Evolutionary conservation across 2,329 filamentous ascomycete species (phyloP).

Genomic region (Malbranchea zuffiana): DNA sequence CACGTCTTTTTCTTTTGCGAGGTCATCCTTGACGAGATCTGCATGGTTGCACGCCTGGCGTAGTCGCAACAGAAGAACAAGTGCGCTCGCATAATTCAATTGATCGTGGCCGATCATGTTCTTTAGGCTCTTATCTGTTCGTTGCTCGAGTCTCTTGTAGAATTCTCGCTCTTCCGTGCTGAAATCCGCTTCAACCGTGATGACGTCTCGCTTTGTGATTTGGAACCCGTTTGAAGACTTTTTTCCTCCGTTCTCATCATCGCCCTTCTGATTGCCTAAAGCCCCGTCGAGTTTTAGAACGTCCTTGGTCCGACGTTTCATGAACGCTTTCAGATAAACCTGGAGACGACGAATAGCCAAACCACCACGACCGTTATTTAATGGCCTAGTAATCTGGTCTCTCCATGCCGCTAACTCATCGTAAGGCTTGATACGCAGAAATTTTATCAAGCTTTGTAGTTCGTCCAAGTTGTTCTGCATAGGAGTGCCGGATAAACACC

Average conservation of each 20-base stretch:
- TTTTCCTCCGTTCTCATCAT: constrained; percentile 41
- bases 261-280: constrained; percentile 57
- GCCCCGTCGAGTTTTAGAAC: constrained; percentile 84
- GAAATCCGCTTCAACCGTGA: constrained; percentile 68
- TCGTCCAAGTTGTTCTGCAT: constrained; percentile 99
- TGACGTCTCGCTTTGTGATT: constrained; percentile 81
- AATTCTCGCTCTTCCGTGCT: constrained; percentile 71
- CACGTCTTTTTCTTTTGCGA: constrained; percentile 80
- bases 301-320: constrained; percentile 97
- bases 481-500: constrained; percentile 92
- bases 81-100: constrained; percentile 83
- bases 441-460: constrained; percentile 83
- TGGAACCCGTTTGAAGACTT: constrained; percentile 60
- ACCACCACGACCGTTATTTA: constrained; percentile 82
- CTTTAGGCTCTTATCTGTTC: constrained; percentile 77
- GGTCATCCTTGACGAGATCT: constrained; percentile 70
- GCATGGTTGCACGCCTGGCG: constrained; percentile 94
- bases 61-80: constrained; percentile 81
- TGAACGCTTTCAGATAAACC: constrained; percentile 77
- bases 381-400: constrained; percentile 74
- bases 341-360: constrained; percentile 81
- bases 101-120: constrained; percentile 74
- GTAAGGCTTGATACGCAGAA: constrained; percentile 84
- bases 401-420: constrained; percentile 81
- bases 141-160: constrained; percentile 70